Base-by-base conservation (phyloP, 2,329 filamentous ascomycete species). In the Moelleriella libera region DNA sequence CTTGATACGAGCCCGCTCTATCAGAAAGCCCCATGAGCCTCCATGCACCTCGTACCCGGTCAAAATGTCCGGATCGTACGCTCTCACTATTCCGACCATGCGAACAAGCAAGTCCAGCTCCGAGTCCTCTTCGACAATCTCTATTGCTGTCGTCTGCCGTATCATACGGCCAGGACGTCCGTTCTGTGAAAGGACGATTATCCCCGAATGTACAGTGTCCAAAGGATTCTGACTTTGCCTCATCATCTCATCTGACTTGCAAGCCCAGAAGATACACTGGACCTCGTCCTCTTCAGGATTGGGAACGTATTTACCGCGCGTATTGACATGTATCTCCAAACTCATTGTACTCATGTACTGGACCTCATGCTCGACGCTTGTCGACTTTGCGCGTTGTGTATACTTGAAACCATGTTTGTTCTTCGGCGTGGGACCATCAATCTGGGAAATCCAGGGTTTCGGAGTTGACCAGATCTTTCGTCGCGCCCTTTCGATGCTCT, bases 261-360 rank as follows among this genome's bases (percentile, higher is more conserved):
- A 68, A 57, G 82, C 85, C 89, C 90, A 98, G 59, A 97, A 94
- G 5, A 97, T 75, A 58, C 85, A 88, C 52, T 84, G 78, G 3
- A 98, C 78, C 55, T 90, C 85, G 60, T 98, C 92, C 54, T 94
- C 76, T 55, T 90, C 87, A 0, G 92, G 92, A 58, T 98, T 88
- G 1, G 92, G 88, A 2, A 88, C 76, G 7, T 96, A 72, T 45
- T 78, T 80, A 6, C 80, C 87, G 48, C 90, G 76, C 4, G 85
- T 92, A 55, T 94, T 95, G 51, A 94, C 83, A 60, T 98, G 90
- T 5, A 97, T 68, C 60, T 98, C 92, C 6, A 98, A 65, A 54
- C 88, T 94, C 86, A 98, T 89, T 14, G 84, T 88, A 55, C 86
- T 95, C 92, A 98, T 97, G 61, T 95, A 94, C 55, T 92, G 85